Evolutionary conservation across 495 filamentous ascomycete species (phyloP).

Genomic region (Talaromyces thailandensis): DNA sequence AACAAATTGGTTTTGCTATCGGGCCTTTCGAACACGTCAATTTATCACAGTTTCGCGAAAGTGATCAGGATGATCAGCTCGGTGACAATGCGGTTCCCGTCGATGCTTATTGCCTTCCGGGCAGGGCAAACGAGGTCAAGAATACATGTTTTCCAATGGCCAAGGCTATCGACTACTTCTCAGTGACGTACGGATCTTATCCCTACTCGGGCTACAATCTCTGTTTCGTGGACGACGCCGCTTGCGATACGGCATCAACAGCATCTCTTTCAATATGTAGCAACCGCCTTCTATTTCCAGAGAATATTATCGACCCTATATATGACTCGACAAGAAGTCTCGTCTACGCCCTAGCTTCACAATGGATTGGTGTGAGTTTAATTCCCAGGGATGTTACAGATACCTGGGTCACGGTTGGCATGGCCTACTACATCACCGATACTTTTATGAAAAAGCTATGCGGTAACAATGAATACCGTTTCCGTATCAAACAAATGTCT

Average conservation of each 20-base stretch:
- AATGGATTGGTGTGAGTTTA: slow-evolving; percentile 89
- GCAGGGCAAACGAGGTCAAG: slow-evolving; percentile 64
- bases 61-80: slow-evolving; percentile 83
- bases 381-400: slow-evolving; percentile 72
- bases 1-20: slow-evolving; percentile 84
- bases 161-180: slow-evolving; percentile 78
- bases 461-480: slow-evolving; percentile 90
- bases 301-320: slow-evolving; percentile 72
- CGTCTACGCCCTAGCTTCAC: slow-evolving; percentile 76
- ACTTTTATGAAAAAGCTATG: slow-evolving; percentile 80
- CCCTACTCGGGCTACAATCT: slow-evolving; percentile 83
- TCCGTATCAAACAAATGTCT: slow-evolving; percentile 75
- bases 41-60: slow-evolving; percentile 78
- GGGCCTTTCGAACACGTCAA: slow-evolving; percentile 94
- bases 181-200: slow-evolving; percentile 73
- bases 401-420: slow-evolving; percentile 84
- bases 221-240: slow-evolving; percentile 85
- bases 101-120: slow-evolving; percentile 83
- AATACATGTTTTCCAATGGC: slow-evolving; percentile 75
- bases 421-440: slow-evolving; percentile 89
- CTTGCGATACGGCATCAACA: slow-evolving; percentile 61
- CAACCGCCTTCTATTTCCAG: slow-evolving; percentile 72
- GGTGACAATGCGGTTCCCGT: slow-evolving; percentile 75
- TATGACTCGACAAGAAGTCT: slow-evolving; percentile 67
- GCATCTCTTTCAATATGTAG: slow-evolving; percentile 82